Base-by-base conservation (phyloP, 2,329 filamentous ascomycete genomes). In the Fusarium verticillioides region DNA sequence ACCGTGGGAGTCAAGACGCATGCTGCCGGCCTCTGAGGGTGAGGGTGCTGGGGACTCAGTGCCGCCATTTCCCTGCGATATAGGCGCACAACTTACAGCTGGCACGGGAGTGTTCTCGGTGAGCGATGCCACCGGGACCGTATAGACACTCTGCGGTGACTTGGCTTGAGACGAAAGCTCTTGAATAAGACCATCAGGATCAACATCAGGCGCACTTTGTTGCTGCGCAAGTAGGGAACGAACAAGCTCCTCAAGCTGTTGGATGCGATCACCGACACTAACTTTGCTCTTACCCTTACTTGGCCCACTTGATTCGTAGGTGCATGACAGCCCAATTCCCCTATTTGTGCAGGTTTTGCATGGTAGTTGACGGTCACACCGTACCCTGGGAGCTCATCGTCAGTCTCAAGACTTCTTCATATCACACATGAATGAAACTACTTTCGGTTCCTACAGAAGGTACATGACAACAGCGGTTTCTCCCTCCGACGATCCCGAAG, bases 181-280 rank as follows among this genome's bases (percentile, higher is more conserved):
- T 40, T 13, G 9, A 32, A 19, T 9, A 5, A 30, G 15, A 11
- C 19, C 3, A 40, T 42, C 21, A 2, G 19, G 8, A 30, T 23
- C 6, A 1, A 9, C 7, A 7, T 9, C 36, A 1, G 26, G 1
- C 4, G 26, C 11, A 2, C 15, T 43, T 28, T 40, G 19, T 16
- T 56, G 52, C 36, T 32, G 52, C 4, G 10, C 15, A 7, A 32
- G 15, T 7, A 56, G 8, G 0, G 52, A 2, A 5, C 26, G 37
- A 19, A 56, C 52, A 5, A 56, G 52, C 7, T 42, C 36, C 11
- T 56, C 52, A 1, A 56, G 52, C 26, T 56, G 52, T 4, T 56
- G 52, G 15, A 56, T 56, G 4, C 52, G 36, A 42, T 42, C 21
- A 4, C 21, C 26, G 11, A 56, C 52, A 12, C 52, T 42, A 4